phyloP scores from a whole-genome alignment of 345 rosid species.

The Pugionium cornutum region DNA sequence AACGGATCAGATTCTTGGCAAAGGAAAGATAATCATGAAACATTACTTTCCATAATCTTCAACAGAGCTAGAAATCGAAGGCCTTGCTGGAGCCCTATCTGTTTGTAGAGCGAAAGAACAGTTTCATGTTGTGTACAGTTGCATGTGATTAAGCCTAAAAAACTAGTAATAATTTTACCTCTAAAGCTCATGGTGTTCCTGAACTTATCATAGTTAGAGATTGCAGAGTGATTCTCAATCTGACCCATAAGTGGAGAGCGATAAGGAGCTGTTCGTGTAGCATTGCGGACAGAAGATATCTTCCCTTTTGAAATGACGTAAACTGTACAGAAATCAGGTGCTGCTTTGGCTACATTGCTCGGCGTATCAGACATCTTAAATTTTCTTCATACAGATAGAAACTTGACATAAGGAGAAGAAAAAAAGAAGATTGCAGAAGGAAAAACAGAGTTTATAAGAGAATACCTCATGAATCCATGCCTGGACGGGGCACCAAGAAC shows the following conservation, averaged over 20 bases:
- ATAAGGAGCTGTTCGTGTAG: conserved; percentile 62
- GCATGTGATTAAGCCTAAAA: neutral
- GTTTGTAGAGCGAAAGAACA: conserved; percentile 30
- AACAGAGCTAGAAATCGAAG: conserved; percentile 49
- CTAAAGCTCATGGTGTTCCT: conserved; percentile 44
- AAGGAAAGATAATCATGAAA: conserved; percentile 24
- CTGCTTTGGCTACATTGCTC: conserved; percentile 55
- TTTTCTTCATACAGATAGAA: conserved; percentile 44
- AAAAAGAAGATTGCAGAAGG: neutral
- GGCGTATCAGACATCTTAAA: conserved; percentile 69
- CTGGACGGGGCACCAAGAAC: conserved; percentile 80
- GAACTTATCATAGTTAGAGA: conserved; percentile 39
- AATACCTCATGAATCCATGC: conserved; percentile 69
- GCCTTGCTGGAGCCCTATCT: conserved; percentile 46
- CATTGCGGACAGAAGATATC: conserved; percentile 56
- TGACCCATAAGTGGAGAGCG: conserved; percentile 63
- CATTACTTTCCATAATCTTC: conserved; percentile 60
- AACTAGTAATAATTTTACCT: conserved; percentile 46
- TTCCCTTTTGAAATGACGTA: conserved; percentile 79
- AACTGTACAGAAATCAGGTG: conserved; percentile 85
- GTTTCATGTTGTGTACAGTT: neutral
- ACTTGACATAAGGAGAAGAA: conserved; percentile 1
- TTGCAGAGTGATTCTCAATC: conserved; percentile 43
- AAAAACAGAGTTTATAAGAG: neutral
- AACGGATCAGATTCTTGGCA: neutral